Evolutionary conservation across 208 protist species (phyloP), one percentile per base, ranked within the genome.

Genomic region (Perkinsela sp.): DNA sequence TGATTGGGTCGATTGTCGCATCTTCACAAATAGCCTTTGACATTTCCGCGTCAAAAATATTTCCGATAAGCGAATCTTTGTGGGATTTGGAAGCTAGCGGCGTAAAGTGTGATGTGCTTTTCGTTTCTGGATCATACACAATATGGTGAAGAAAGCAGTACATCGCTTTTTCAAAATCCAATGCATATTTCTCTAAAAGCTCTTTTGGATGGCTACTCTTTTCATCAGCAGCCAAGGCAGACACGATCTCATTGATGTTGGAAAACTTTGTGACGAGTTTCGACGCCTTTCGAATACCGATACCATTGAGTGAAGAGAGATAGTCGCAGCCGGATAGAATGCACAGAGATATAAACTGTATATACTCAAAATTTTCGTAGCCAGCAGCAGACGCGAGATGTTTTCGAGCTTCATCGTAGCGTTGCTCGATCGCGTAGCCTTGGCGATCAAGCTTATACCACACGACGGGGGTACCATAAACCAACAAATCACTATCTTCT

Each of bases 401-500:
- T 79, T 73, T 30, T 1, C 0, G 6, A 66, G 31, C 30, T 69
- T 67, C 2, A 85, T 71, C 67, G 77, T 68, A 66, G 78, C 29
- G 40, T 22, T 57, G 40, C 40, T 57, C 40, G 40, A 57, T 57
- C 22, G 76, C 75, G 40, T 78, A 66, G 0, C 83, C 80, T 15
- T 75, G 30, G 32, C 83, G 76, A 69, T 86, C 81, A 70, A 88
- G 70, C 57, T 88, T 88, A 66, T 79, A 83, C 48, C 88, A 66
- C 1, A 86, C 72, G 73, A 48, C 57, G 1, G 74, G 70, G 13
- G 66, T 90, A 68, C 80, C 86, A 80, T 95, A 98, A 0, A 89
- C 90, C 57, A 99, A 82, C 32, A 99, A 78, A 75, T 99, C 97
- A 1, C 90, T 96, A 77, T 99, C 97, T 74, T 98, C 96, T 1